Percentiles rank a stretch among this genome's conserved stretches.
phyloP scores from a whole-genome alignment of 768 basidiomycete species.

The Termitomyces sp. region DNA sequence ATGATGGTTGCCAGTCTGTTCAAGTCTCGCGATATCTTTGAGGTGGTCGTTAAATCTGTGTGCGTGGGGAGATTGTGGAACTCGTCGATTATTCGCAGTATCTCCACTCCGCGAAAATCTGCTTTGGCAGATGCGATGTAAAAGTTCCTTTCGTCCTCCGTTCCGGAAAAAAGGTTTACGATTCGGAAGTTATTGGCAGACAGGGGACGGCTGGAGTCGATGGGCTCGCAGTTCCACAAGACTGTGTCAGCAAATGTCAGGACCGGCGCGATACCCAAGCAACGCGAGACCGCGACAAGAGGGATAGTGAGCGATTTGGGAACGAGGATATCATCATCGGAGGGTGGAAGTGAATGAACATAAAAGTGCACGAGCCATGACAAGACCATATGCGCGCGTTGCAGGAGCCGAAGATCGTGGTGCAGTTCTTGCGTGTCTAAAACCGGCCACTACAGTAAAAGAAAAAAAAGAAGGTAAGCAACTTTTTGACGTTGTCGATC shows the following conservation, averaged over 20 bases:
- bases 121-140: slow-evolving; percentile 79
- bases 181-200: slow-evolving; percentile 72
- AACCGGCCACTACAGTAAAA: slow-evolving; percentile 58
- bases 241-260: slow-evolving; percentile 96
- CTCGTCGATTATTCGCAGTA: slow-evolving; percentile 82
- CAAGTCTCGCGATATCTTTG: slow-evolving; percentile 71
- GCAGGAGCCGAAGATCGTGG: slow-evolving; percentile 52
- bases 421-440: slow-evolving; percentile 51
- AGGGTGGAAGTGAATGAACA: slow-evolving; percentile 67
- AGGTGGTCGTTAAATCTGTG: slow-evolving; percentile 54
- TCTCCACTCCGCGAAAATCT: slow-evolving; percentile 83
- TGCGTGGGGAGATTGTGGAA: slow-evolving; percentile 72
- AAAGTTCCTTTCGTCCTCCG: slow-evolving; percentile 80
- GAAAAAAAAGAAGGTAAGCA: slow-evolving; percentile 8
- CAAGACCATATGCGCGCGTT: slow-evolving; percentile 86
- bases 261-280: slow-evolving; percentile 85
- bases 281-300: slow-evolving; percentile 65
- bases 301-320: slow-evolving; percentile 78
- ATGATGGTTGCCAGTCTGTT: slow-evolving; percentile 60
- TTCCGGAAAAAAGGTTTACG: slow-evolving; percentile 74
- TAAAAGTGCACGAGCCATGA: slow-evolving; percentile 90
- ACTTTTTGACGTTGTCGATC: slow-evolving; percentile 4
- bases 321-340: slow-evolving; percentile 43
- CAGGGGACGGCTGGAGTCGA: slow-evolving; percentile 50
- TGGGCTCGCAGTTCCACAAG: slow-evolving; percentile 81